phyloP scores from a whole-genome alignment of 345 rosid genomes.

The Ceriops decandra region DNA sequence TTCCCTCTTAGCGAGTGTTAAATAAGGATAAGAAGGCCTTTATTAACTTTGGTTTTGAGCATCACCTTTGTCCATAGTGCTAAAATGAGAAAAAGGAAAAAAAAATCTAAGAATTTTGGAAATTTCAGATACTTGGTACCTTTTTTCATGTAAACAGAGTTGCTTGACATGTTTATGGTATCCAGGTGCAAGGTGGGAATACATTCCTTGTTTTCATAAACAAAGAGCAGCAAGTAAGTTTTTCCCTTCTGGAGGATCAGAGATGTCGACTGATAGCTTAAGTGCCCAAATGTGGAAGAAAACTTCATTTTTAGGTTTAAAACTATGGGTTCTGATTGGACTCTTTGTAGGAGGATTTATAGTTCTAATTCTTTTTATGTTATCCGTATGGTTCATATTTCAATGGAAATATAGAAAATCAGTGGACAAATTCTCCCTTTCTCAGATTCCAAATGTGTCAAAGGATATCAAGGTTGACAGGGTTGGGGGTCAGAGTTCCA shows the following conservation, averaged over 20 bases:
- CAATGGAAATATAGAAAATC: conserved; percentile 59
- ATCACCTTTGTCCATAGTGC: not conserved
- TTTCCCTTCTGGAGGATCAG: conserved; percentile 24
- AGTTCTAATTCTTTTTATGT: conserved; percentile 69
- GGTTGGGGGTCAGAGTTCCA: conserved; percentile 47
- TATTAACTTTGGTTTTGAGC: too few species aligned
- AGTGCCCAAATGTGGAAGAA: conserved; percentile 71
- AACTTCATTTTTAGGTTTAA: conserved; percentile 76
- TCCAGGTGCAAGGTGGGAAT: conserved; percentile 29
- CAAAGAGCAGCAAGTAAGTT: not conserved
- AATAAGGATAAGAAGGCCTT: conserved; percentile 6
- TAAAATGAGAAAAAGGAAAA: not conserved
- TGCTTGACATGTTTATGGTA: conserved; percentile 15
- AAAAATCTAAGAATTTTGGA: conserved; percentile 2
- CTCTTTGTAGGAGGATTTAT: conserved; percentile 69
- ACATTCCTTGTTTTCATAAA: conserved; percentile 14
- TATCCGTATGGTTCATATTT: conserved; percentile 79
- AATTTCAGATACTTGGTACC: conserved; percentile 1
- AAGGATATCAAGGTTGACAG: conserved; percentile 90
- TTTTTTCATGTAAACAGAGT: conserved; percentile 10
- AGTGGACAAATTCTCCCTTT: conserved; percentile 43
- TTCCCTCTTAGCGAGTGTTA: conserved; percentile 15
- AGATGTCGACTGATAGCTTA: conserved; percentile 66
- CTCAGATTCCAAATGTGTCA: conserved; percentile 70
- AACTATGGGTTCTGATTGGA: conserved; percentile 87